Conservation (phyloP, 306 rosid species). For the Urtica urens region DNA sequence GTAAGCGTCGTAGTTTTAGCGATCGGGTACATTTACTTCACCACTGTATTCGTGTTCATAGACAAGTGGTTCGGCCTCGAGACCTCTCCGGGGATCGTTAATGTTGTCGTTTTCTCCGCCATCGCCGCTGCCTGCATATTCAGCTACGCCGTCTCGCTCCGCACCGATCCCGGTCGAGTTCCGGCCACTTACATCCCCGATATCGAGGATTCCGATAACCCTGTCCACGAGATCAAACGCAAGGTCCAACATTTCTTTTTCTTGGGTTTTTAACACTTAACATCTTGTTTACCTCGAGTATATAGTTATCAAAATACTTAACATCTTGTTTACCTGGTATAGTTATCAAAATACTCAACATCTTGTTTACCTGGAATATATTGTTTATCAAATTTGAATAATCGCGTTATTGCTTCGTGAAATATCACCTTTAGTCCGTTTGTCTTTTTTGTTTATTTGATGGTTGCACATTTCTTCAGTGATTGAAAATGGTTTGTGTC, state of each 20-base stretch:
- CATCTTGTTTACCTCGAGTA: background rate
- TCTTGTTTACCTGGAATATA: no score
- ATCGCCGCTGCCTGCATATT: conserved; percentile 39
- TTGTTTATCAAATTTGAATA: no score
- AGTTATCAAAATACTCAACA: no score
- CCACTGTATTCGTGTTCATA: conserved; percentile 68
- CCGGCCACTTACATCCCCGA: conserved; percentile 71
- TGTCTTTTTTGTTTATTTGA: no score
- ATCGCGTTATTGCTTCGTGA: no score
- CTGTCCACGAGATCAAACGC: conserved; percentile 94
- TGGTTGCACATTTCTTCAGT: no score
- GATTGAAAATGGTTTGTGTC: no score
- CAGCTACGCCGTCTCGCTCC: conserved; percentile 43
- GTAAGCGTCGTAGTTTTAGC: conserved; percentile 47
- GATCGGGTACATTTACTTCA: conserved; percentile 53
- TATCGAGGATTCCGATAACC: conserved; percentile 48
- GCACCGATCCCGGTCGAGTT: conserved; percentile 81
- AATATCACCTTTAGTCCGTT: no score
- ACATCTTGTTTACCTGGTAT: background rate
- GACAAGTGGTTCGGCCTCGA: conserved; percentile 81
- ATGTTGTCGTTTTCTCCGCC: conserved; percentile 69
- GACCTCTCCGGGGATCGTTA: conserved; percentile 84
- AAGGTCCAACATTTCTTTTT: conserved; percentile 41
- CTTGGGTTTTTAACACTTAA: no score
- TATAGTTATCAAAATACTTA: background rate